phyloP scores from a whole-genome alignment of 441 rosid species.

The Cnidoscolus chayamansa region DNA sequence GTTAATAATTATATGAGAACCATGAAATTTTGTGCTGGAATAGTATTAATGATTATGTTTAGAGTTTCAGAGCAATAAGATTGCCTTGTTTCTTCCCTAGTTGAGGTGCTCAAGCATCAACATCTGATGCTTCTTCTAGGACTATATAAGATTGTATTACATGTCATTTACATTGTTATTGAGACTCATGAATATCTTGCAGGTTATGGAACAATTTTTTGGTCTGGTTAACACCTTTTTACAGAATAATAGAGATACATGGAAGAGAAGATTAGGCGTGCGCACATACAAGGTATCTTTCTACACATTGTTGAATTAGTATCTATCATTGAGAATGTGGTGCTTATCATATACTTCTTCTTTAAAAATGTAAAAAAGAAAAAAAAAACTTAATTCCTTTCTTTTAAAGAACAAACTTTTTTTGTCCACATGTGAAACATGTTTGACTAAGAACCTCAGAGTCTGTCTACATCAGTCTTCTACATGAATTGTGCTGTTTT shows the following conservation, averaged over 20 bases:
- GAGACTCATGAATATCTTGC: conserved; percentile 29
- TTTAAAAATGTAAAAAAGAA: not conserved
- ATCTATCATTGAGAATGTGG: not conserved
- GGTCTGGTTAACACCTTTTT: conserved; percentile 91
- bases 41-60: not conserved
- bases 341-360: not conserved
- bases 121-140: not conserved
- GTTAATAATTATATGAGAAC: not conserved
- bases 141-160: not conserved
- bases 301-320: not conserved
- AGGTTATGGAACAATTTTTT: conserved; percentile 99
- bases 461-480: not conserved
- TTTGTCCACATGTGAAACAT: not conserved
- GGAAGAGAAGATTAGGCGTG: conserved; percentile 87
- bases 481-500: not conserved
- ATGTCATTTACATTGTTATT: conserved; percentile 10
- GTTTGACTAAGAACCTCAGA: not conserved
- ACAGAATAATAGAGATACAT: conserved; percentile 74
- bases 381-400: not conserved
- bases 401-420: not conserved
- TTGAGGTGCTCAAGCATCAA: not conserved
- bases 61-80: not conserved
- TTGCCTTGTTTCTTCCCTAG: not conserved
- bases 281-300: conserved; percentile 87
- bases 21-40: too few species aligned